A percentile compares a stretch with the other conserved stretches of the same genome.
Conservation (phyloP, 164 flowering plant genomes). For the Piper betle region DNA sequence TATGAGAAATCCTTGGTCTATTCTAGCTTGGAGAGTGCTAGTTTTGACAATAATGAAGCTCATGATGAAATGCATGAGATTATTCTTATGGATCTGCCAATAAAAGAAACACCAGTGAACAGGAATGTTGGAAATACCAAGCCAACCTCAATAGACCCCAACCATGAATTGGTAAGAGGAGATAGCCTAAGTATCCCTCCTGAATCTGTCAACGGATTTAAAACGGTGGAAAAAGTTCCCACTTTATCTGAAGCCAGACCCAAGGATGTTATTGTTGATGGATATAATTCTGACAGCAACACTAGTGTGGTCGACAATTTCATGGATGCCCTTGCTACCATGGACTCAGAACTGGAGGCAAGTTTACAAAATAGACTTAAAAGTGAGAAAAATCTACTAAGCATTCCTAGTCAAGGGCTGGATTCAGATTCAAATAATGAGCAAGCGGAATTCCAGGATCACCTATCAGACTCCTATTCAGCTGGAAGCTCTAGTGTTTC, state of each 20-base stretch:
- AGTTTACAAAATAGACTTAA: conserved; percentile 41
- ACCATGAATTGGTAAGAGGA: conserved; percentile 11
- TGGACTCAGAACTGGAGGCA: conserved; percentile 78
- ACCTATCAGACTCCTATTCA: conserved; percentile 43
- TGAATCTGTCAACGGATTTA: conserved; percentile 15
- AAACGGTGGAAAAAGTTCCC: conserved; percentile 16
- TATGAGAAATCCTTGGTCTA: conserved; percentile 25
- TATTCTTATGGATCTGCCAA: conserved; percentile 25
- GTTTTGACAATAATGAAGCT: conserved; percentile 24
- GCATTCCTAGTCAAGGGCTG: conserved; percentile 11
- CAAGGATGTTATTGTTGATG: conserved; percentile 28
- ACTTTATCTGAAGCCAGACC: conserved; percentile 15
- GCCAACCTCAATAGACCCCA: conserved; percentile 15
- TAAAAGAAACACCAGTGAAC: conserved; percentile 15
- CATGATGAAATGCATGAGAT: conserved; percentile 39
- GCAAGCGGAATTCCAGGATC: conserved; percentile 17
- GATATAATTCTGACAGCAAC: conserved; percentile 48
- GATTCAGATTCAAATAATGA: conserved; percentile 36
- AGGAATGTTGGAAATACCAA: conserved; percentile 10
- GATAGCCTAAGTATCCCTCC: conserved; percentile 11
- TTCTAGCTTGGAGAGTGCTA: conserved; percentile 18
- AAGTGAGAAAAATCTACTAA: conserved; percentile 11
- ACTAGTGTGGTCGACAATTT: conserved; percentile 72
- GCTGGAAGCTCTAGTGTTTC: conserved; percentile 38
- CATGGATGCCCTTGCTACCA: conserved; percentile 69